Evolutionary conservation across 768 basidiomycete genomes (phyloP), one percentile per base, ranked within the genome.

Genomic region (Phlebiopsis flavidoalba): DNA sequence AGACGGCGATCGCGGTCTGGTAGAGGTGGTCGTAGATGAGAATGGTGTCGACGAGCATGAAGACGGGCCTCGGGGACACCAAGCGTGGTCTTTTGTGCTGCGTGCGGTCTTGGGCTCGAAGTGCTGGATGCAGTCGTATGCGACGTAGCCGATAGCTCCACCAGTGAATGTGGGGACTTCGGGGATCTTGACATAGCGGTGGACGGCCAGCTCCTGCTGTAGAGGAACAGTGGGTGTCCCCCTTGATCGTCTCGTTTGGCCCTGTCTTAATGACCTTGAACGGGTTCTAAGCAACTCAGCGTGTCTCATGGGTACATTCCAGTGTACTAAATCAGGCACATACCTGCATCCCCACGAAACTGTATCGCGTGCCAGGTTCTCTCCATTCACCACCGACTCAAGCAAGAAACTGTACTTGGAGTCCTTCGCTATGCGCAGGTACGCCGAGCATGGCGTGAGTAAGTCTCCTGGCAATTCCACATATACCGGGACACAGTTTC

Each of bases 21-120:
- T 84, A 97, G 61, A 98, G 87, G 74, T 98, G 97, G 72, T 99
- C 97, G 74, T 94, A 98, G 69, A 98, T 85, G 72, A 99, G 83
- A 64, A 99, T 83, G 14, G 95, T 95, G 73, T 98, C 95, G 65
- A 91, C 87, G 53, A 98, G 83, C 93, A 99, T 97, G 80, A 98
- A 98, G 63, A 93, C 81, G 11, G n/a, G 95, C 88, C 72, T 99
- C 97, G 1, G 97, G 97, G 60, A 98, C 90, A n/a, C 81, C 80
- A 49, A 97, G 78, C 8, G 86, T 78, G n/a, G 71, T 98, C 93
- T n/a, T 76, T 75, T 24, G 94, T 80, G 17, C 83, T 79, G 40
- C 87, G 80, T 53, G 85, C 85, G 7, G 94, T 95, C 76, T 90
- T 93, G 56, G 97, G 95, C 72, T 99, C 97, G 68, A 99, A 99